Evolutionary conservation across 2,329 filamentous ascomycete genomes (phyloP).

Genomic region (Aspergillus ochraceus): DNA sequence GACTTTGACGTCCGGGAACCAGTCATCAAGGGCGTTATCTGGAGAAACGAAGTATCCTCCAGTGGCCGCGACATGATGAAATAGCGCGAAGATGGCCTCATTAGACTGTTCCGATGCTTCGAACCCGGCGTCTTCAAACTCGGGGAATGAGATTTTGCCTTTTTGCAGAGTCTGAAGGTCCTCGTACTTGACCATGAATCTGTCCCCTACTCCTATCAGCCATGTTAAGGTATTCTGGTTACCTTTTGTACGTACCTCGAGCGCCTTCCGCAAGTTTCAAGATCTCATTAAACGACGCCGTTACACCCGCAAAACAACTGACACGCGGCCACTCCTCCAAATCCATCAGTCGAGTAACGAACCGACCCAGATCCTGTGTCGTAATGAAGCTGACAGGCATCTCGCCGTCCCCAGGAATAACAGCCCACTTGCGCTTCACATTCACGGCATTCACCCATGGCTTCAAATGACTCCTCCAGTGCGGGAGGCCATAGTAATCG

Average conservation of each 20-base stretch:
- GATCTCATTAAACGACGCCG: conserved; percentile 1
- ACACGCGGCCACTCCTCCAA: not conserved
- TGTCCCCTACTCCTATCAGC: not conserved
- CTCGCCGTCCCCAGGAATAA: not conserved
- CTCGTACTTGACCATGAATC: not conserved
- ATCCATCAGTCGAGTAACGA: conserved; percentile 5
- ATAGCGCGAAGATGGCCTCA: conserved; percentile 3
- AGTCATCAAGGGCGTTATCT: not conserved
- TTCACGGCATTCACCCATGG: conserved; percentile 5
- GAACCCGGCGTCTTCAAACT: conserved; percentile 2
- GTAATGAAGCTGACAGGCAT: not conserved
- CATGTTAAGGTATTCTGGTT: not conserved
- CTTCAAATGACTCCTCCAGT: conserved; percentile 2
- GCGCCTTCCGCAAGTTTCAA: not conserved
- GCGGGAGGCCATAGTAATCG: conserved; percentile 3
- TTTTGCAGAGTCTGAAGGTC: not conserved
- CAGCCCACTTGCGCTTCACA: not conserved
- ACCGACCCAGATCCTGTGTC: conserved; percentile 2
- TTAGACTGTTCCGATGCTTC: not conserved
- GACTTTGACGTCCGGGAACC: not conserved
- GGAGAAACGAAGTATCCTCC: not conserved
- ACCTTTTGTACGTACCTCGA: not conserved
- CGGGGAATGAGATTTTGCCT: conserved; percentile 4
- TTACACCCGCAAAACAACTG: not conserved
- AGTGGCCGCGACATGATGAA: not conserved